phyloP scores from a whole-genome alignment of 192 early-diverging fungal genomes.

The Geranomyces variabilis region DNA sequence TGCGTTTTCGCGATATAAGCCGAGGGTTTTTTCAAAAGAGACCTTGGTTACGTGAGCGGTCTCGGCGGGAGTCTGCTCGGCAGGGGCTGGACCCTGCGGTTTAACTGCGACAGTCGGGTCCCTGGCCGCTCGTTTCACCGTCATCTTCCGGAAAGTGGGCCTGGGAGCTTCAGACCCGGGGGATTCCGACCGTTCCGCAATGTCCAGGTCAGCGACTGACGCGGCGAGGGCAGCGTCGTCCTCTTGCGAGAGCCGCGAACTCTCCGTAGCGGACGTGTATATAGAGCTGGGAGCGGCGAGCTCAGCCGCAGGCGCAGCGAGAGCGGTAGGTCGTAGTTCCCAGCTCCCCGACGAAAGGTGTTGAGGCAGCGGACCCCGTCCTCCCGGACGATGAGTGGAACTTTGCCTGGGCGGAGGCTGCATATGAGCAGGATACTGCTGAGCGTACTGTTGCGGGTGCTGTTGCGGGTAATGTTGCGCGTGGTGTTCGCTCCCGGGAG shows the following conservation, averaged over 20 bases:
- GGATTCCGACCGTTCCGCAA: background rate
- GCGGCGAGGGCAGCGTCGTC: background rate
- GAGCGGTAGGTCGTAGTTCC: too few relatives aligned
- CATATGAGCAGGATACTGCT: too few relatives aligned
- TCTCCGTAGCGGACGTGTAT: too few relatives aligned
- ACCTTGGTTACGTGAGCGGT: constrained; percentile 16
- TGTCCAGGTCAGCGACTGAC: background rate
- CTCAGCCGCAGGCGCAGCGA: too few relatives aligned
- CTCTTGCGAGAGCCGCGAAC: background rate
- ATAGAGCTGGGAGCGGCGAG: too few relatives aligned
- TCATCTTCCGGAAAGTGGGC: constrained; percentile 23
- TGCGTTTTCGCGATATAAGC: constrained; percentile 63
- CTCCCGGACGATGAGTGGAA: too few relatives aligned
- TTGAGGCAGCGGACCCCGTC: too few relatives aligned
- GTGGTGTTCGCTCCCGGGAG: too few relatives aligned
- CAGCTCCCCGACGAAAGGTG: too few relatives aligned
- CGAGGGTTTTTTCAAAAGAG: constrained; percentile 17
- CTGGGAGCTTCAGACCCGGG: background rate
- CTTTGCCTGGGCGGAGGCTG: too few relatives aligned
- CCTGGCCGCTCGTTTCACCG: background rate
- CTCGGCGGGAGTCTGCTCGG: background rate
- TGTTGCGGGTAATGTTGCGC: too few relatives aligned
- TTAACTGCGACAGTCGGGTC: background rate
- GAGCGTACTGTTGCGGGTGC: too few relatives aligned
- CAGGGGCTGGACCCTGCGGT: background rate